Base-by-base conservation (phyloP, 106 monocot genomes). In the Dioscorea zingiberensis region DNA sequence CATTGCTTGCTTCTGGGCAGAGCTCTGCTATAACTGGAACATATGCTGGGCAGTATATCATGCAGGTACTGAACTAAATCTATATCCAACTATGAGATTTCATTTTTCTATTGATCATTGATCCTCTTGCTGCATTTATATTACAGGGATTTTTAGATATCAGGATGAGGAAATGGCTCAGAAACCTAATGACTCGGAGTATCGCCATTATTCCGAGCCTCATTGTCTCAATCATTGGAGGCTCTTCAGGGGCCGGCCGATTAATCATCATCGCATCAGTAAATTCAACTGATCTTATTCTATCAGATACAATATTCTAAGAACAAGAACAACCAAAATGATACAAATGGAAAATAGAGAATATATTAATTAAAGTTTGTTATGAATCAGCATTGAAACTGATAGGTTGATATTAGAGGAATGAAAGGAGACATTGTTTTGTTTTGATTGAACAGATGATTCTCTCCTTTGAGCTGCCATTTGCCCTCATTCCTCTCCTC, bases 241-340 rank as follows among this genome's bases (percentile, higher is more conserved):
- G 94, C 53, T 76, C 94, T 51, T 59, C 83, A 9, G 94, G 89
- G 14, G 83, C 94, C 8, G 84, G 84, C n/a, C 75, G 74, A 2
- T 84, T 89, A 15, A 94, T 94, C 53, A 84, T 94, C 65, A 86
- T 94, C 47, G 86, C 94, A 54, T 94, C 94, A 63, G 89, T 94
- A 82, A 1, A 13, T 32, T 22, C 45, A 38, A 38, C 38, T 38
- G 10, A 38, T 8, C 6, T 6, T 38, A 38, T 38, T 6, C 4
- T 8, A 6, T 38, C 38, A 38, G 4, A 38, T 8, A 38, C 38
- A 38, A 38, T n/a, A n/a, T n/a, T 38, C 38, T 0, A 38, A 38
- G 38, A 38, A 38, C 38, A 38, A 38, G 38, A 38, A 38, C 38
- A 38, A 38, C 38, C 38, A 38, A 6, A 38, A n/a, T n/a, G n/a